Evolutionary conservation across 2,329 filamentous ascomycete genomes (phyloP).

Genomic region (Dothidotthia symphoricarpi): DNA sequence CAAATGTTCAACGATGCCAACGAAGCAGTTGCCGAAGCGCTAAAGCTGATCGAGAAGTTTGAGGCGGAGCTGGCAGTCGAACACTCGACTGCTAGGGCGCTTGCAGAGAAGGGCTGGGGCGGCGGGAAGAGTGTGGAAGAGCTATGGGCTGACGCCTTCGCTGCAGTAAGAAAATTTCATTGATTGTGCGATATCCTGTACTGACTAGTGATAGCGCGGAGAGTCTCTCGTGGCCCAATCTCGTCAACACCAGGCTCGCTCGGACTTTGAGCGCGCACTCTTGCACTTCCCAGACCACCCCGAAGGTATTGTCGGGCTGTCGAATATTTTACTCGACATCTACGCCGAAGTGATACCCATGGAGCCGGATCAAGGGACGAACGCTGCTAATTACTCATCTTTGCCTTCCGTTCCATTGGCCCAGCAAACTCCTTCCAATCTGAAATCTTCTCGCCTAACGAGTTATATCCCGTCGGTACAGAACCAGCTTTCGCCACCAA

Average conservation of each 20-base stretch:
- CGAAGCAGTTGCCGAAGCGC: conserved; percentile 77
- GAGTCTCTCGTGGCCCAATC: conserved; percentile 63
- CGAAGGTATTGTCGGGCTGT: conserved; percentile 75
- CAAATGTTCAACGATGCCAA: conserved; percentile 75
- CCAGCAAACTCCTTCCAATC: conserved; percentile 1
- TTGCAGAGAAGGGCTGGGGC: conserved; percentile 71
- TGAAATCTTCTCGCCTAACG: conserved; percentile 50
- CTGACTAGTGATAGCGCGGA: conserved; percentile 58
- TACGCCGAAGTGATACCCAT: conserved; percentile 65
- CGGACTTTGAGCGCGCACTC: conserved; percentile 78
- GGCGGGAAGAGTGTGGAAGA: conserved; percentile 78
- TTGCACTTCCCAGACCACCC: conserved; percentile 78
- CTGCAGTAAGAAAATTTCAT: conserved; percentile 61
- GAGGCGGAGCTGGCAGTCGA: conserved; percentile 66
- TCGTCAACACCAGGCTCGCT: conserved; percentile 66
- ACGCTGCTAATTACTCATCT: conserved; percentile 9
- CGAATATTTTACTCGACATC: conserved; percentile 81
- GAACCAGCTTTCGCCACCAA: conserved; percentile 57
- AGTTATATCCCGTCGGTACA: conserved; percentile 45
- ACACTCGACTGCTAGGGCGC: conserved; percentile 60
- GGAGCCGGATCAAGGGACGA: conserved; percentile 51
- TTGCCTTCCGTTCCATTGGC: conserved; percentile 9
- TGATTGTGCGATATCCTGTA: not conserved
- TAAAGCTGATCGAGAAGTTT: conserved; percentile 68
- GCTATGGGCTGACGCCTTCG: conserved; percentile 78